Evolutionary conservation across 495 filamentous ascomycete genomes (phyloP).

Genomic region (Annulohypoxylon nitens): DNA sequence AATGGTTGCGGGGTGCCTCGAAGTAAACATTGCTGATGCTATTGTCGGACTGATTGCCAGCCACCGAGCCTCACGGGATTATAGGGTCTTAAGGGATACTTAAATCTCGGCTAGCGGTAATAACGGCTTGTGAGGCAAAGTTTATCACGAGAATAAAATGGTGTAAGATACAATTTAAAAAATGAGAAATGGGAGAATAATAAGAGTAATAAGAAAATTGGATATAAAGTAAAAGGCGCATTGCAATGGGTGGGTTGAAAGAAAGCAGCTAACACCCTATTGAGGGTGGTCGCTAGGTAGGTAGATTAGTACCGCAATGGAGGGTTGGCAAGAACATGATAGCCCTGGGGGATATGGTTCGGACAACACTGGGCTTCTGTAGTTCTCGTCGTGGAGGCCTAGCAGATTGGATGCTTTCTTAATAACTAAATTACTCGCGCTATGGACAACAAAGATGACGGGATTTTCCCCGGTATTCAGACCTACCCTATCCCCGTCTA

Average conservation of each 20-base stretch:
- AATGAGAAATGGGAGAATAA: too few relatives aligned
- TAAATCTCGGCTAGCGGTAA: too few relatives aligned
- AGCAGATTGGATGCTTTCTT: slow-evolving; percentile 56
- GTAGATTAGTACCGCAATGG: slow-evolving; percentile 62
- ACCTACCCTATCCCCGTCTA: slow-evolving; percentile 29
- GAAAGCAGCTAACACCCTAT: slow-evolving; percentile 50
- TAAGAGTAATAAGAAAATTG: too few relatives aligned
- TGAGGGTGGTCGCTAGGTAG: slow-evolving; percentile 58
- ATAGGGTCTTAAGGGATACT: too few relatives aligned
- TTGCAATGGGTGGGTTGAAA: slow-evolving; percentile 10
- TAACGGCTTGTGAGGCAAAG: too few relatives aligned
- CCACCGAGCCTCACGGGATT: too few relatives aligned
- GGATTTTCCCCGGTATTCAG: background rate
- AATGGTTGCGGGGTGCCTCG: too few relatives aligned
- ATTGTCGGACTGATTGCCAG: too few relatives aligned
- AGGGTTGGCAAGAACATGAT: slow-evolving; percentile 65
- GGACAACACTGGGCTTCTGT: slow-evolving; percentile 49
- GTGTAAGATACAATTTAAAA: too few relatives aligned
- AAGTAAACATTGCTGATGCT: too few relatives aligned
- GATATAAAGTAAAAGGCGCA: too few relatives aligned
- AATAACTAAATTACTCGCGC: slow-evolving; percentile 56
- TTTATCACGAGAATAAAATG: too few relatives aligned
- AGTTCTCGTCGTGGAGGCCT: slow-evolving; percentile 56
- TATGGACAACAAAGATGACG: slow-evolving; percentile 51
- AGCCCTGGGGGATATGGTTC: slow-evolving; percentile 44